Percentiles rank a stretch among this genome's conserved stretches.
phyloP scores from a whole-genome alignment of 1,284 basidiomycete genomes.

The Golubevia pallescens region DNA sequence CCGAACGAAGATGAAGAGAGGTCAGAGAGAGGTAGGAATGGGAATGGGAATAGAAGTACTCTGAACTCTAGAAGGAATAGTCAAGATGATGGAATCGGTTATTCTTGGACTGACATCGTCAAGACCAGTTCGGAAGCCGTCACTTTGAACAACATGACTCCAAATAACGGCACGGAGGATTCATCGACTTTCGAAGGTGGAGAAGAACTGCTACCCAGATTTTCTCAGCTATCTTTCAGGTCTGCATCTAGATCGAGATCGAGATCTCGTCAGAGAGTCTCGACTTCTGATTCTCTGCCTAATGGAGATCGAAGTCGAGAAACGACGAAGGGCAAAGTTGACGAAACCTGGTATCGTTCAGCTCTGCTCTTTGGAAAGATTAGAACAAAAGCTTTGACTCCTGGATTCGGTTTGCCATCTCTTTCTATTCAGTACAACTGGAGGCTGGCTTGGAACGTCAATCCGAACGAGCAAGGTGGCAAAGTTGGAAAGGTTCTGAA shows the following conservation, averaged over 20 bases:
- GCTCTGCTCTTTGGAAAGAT: not conserved
- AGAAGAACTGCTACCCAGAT: not conserved
- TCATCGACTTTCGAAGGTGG: not conserved
- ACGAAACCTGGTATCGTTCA: not conserved
- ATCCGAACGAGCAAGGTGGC: not conserved
- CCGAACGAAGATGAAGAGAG: not conserved
- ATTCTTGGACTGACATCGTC: not conserved
- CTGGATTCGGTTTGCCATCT: not conserved
- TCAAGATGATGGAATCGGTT: not conserved
- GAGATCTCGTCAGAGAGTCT: not conserved
- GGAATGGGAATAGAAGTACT: not conserved
- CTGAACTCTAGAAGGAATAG: not conserved
- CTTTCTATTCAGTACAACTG: not conserved
- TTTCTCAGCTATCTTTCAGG: not conserved
- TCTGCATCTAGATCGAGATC: not conserved
- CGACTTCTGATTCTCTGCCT: not conserved
- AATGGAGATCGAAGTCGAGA: not conserved
- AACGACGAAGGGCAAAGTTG: not conserved
- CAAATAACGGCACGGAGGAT: not conserved
- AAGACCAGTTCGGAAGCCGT: not conserved
- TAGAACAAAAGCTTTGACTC: not conserved
- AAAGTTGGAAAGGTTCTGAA: not conserved
- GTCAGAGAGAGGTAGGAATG: not conserved
- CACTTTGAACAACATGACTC: not conserved
- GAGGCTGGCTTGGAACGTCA: not conserved